Base-by-base conservation (phyloP, 768 basidiomycete genomes). In the Gyrodon lividus region DNA sequence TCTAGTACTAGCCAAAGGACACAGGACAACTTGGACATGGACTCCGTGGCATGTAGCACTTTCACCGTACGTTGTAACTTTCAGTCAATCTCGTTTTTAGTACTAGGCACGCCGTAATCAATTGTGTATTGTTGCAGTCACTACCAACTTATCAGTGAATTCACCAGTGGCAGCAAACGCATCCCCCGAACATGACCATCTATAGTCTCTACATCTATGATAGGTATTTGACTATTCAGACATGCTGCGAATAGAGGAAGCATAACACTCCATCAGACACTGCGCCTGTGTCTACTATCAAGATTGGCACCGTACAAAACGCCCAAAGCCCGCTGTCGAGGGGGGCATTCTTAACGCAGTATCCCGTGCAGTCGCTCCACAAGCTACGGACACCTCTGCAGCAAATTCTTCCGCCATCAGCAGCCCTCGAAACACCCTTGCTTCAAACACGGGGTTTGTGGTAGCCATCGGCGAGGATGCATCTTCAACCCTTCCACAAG, bases 201-300 rank as follows among this genome's bases (percentile, higher is more conserved):
- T 82, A 85, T 72, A 92, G 92, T 56, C 75, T 98, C 40, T 98
- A 98, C 76, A 87, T 98, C 59, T 98, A 85, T 67, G 93, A 98
- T 71, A 82, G 92, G 89, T 82, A 43, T 34, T 26, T 41, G 44
- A 24, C 37, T 34, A 7, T 40, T 16, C 28, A 45, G 14, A 43
- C 7, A 6, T 23, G 46, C 31, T 13, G 35, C 19, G 6, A 23
- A 9, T 46, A 33, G 16, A 50, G 42, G 19, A 35, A 56, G 23
- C 53, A 52, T 22, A 19, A 40, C 28, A 49, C 46, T 34, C 20
- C 30, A 10, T 38, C 66, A 93, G 96, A 70, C 92, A 97, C 68
- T 94, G 95, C 70, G 80, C 79, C 17, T 92, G 91, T 64, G 81
- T 98, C 41, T 98, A 96, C 73, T 97, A 98, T 67, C 92, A 97